These are phyloP conservation scores for Prillingera fragicola DNA, from an alignment of 1,284 basidiomycete species.

Conservation along the genomic window DNA sequence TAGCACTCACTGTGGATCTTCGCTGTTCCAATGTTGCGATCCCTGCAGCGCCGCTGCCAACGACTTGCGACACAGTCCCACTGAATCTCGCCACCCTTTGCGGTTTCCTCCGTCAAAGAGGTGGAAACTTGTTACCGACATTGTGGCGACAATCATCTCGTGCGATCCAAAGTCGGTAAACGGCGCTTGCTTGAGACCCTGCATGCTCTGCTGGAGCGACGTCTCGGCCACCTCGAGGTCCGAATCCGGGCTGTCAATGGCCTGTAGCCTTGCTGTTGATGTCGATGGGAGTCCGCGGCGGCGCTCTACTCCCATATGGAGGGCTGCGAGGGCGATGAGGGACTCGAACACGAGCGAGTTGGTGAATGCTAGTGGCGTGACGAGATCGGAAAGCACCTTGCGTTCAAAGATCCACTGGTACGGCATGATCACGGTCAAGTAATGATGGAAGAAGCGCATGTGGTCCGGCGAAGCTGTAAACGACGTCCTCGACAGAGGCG, in stretches of 20 bases:
- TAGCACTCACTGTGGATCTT: background rate
- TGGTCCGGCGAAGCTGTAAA: background rate
- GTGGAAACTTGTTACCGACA: slow-evolving; percentile 26
- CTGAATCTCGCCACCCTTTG: slow-evolving; percentile 15
- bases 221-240: slow-evolving; percentile 9
- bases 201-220: slow-evolving; percentile 12
- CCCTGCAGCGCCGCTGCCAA: slow-evolving; percentile 14
- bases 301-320: slow-evolving; percentile 23
- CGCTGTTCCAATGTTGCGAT: slow-evolving; percentile 13
- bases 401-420: slow-evolving; percentile 25
- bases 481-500: background rate
- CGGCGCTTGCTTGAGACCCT: slow-evolving; percentile 13
- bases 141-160: slow-evolving; percentile 22
- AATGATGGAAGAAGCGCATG: slow-evolving; percentile 28
- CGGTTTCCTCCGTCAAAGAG: slow-evolving; percentile 28
- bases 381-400: slow-evolving; percentile 15
- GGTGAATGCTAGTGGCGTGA: slow-evolving; percentile 21
- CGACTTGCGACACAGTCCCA: slow-evolving; percentile 18
- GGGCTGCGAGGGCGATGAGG: slow-evolving; percentile 20
- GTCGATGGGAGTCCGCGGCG: background rate
- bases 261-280: slow-evolving; percentile 1
- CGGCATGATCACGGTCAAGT: slow-evolving; percentile 29
- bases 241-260: background rate
- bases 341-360: slow-evolving; percentile 20
- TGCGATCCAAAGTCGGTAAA: slow-evolving; percentile 18